Percentiles rank a stretch among this genome's conserved stretches.
Conservation (phyloP, 2,329 filamentous ascomycete genomes). For the Bimuria novae-zelandiae region DNA sequence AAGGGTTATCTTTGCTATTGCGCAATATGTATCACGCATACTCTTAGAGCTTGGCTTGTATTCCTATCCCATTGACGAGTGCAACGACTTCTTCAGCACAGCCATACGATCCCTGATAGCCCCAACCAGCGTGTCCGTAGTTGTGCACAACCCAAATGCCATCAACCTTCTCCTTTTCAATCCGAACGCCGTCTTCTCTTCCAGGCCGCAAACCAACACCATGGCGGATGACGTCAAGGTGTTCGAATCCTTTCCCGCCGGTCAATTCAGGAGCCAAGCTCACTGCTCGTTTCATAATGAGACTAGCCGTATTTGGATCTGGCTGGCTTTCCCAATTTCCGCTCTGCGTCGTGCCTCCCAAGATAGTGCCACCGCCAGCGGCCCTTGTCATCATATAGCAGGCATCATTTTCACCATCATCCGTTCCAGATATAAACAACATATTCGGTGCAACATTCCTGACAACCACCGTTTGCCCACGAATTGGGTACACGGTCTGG, state of each 20-base stretch:
- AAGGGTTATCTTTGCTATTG: too few species aligned
- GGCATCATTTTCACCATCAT: slow-evolving; percentile 72
- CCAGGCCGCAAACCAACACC: slow-evolving; percentile 81
- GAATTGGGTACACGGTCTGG: slow-evolving; percentile 68
- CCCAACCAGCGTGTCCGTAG: slow-evolving; percentile 78
- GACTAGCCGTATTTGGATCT: slow-evolving; percentile 73
- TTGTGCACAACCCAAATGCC: slow-evolving; percentile 74
- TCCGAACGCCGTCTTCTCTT: slow-evolving; percentile 70
- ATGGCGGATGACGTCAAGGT: slow-evolving; percentile 71
- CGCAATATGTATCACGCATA: too few species aligned
- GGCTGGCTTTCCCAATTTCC: slow-evolving; percentile 77
- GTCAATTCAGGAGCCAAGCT: slow-evolving; percentile 67
- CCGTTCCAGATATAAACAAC: slow-evolving; percentile 70
- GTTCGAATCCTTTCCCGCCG: slow-evolving; percentile 67
- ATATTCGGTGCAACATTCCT: slow-evolving; percentile 75
- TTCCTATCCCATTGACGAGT: too few species aligned
- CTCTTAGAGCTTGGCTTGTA: too few species aligned
- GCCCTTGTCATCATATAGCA: slow-evolving; percentile 83
- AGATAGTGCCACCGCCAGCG: slow-evolving; percentile 72
- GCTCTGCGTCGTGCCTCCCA: slow-evolving; percentile 81
- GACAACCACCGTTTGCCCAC: slow-evolving; percentile 83
- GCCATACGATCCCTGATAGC: slow-evolving; percentile 60
- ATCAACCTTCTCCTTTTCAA: slow-evolving; percentile 70
- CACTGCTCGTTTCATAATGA: slow-evolving; percentile 83
- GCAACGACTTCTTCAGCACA: too few species aligned